phyloP scores from a whole-genome alignment of 148 eudicot species.

The Suaeda aralocaspica region DNA sequence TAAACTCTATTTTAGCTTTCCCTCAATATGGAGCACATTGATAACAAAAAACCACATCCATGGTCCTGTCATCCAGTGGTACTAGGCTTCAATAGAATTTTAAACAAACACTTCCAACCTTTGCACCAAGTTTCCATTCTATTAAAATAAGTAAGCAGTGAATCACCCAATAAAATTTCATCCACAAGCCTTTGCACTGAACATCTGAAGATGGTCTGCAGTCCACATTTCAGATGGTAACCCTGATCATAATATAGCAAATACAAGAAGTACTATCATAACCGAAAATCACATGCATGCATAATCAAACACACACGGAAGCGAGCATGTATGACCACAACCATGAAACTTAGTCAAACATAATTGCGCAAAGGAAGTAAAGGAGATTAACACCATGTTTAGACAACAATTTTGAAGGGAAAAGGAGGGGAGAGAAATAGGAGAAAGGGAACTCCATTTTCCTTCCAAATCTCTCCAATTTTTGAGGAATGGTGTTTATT shows the following conservation, averaged over 20 bases:
- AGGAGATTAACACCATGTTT: not conserved
- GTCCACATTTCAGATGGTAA: not conserved
- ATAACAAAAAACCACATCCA: not conserved
- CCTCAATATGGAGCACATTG: not conserved
- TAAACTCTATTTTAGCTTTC: not conserved
- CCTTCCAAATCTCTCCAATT: too few relatives aligned
- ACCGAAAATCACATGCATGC: not conserved
- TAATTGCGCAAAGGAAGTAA: not conserved
- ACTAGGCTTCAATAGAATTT: not conserved
- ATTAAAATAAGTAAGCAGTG: not conserved
- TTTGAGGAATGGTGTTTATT: too few relatives aligned
- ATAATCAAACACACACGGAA: not conserved
- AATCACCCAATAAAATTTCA: not conserved
- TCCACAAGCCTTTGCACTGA: not conserved
- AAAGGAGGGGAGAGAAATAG: not conserved
- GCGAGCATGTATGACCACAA: too few relatives aligned
- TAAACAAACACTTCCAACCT: not conserved
- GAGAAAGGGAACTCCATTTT: too few relatives aligned
- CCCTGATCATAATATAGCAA: not conserved
- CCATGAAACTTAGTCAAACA: not conserved
- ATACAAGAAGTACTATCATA: not conserved
- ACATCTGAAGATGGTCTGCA: not conserved
- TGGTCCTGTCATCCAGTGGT: not conserved
- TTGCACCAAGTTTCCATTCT: not conserved
- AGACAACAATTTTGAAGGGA: too few relatives aligned